Evolutionary conservation across 306 rosid genomes (phyloP).

Genomic region (Trifolium fragiferum): DNA sequence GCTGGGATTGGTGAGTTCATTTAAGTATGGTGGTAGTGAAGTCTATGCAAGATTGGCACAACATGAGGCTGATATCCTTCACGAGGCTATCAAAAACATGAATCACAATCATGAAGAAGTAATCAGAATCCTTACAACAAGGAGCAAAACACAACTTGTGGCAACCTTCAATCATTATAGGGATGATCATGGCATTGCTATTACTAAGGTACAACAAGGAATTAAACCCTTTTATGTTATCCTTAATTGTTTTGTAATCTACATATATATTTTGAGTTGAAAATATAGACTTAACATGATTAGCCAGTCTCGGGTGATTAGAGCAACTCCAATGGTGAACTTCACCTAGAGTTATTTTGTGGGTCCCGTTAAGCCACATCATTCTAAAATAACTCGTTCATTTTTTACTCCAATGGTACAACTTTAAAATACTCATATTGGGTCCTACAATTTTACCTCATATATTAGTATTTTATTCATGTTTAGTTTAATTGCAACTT

Average conservation of each 20-base stretch:
- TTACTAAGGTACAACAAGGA: slow-evolving; percentile 81
- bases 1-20: slow-evolving; percentile 67
- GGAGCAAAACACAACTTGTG: slow-evolving; percentile 74
- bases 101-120: slow-evolving; percentile 57
- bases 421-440: no score
- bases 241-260: background rate
- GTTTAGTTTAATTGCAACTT: no score
- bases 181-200: slow-evolving; percentile 69
- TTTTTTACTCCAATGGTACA: no score
- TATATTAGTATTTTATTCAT: no score
- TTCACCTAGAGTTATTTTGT: no score
- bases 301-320: no score
- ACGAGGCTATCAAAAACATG: slow-evolving; percentile 63
- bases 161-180: slow-evolving; percentile 72
- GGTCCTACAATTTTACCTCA: no score
- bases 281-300: no score
- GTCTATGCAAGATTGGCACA: slow-evolving; percentile 55
- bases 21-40: slow-evolving; percentile 58
- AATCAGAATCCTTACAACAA: slow-evolving; percentile 74
- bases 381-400: no score
- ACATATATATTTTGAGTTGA: background rate
- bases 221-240: no score
- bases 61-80: slow-evolving; percentile 70
- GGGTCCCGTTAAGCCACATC: no score
- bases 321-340: no score